Evolutionary conservation across 805 yeast species (phyloP), one percentile per base, ranked within the genome.

Genomic region (Saturnispora halmiae): DNA sequence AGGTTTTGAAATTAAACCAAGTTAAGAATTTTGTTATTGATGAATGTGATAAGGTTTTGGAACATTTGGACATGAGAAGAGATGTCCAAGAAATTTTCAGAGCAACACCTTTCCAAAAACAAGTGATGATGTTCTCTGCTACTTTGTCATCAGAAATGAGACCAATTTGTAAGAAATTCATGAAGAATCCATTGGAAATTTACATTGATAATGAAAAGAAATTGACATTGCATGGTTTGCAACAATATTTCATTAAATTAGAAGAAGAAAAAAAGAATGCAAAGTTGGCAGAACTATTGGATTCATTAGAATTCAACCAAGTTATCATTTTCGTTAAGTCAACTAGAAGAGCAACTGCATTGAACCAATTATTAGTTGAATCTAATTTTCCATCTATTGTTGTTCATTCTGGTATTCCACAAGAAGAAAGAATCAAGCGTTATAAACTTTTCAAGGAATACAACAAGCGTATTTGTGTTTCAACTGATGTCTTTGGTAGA

Each of bases 71-170:
- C 56, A 90, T 90, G 98, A 84, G 98, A 73, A 81, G 95, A 64
- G 98, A 90, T 60, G 96, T 90, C 45, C 98, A 90, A 72, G 97
- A 90, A 61, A 83, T 92, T 50, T 90, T 92, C 79, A 81, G 96
- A 65, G 84, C 84, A 46, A 90, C 98, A 39, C 98, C 98, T 51
- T 94, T 84, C 67, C 95, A 90, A 64, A 90, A 90, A 68, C 98
- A 90, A 71, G 97, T 92, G 43, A 88, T 92, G 97, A 90, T 90
- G 96, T 90, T 90, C 66, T 83, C 95, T 46, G 98, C 98, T 51
- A 90, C 98, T 42, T 73, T 90, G 55, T 79, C 95, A 36, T 84
- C 77, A 60, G 97, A 90, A 60, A 86, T 90, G 58, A 83, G 95
- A 65, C 96, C 96, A 47, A 79, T 92, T 45, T 90, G 96, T 73